Conservation (phyloP, 2,329 filamentous ascomycete genomes). For the Phialophora expanda region DNA sequence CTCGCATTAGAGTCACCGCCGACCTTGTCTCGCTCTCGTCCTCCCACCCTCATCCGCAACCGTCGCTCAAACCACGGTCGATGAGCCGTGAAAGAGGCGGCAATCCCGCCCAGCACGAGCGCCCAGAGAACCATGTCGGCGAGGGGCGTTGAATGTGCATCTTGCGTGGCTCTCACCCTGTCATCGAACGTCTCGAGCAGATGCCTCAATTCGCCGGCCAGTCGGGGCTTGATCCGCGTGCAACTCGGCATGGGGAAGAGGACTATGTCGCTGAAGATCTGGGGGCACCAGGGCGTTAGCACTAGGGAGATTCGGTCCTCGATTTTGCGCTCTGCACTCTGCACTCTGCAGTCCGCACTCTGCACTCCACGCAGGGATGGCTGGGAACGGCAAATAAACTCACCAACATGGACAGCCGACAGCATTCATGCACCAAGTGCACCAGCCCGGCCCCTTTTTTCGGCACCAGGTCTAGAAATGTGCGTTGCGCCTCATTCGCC, state of each 20-base stretch:
- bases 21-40: not conserved
- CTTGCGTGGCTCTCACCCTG: not conserved
- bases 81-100: conserved; percentile 4
- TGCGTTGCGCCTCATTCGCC: conserved; percentile 5
- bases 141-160: not conserved
- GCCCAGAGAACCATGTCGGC: conserved; percentile 5
- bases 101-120: conserved; percentile 9
- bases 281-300: not conserved
- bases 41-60: not conserved
- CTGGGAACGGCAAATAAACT: not conserved
- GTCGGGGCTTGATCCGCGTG: conserved; percentile 7
- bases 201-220: not conserved
- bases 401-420: not conserved
- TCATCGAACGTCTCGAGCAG: not conserved
- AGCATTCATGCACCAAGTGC: not conserved
- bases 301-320: not conserved
- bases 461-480: not conserved
- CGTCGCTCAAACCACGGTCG: conserved; percentile 4
- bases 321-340: not conserved
- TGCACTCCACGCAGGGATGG: not conserved
- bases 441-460: not conserved
- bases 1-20: not conserved
- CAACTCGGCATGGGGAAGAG: conserved; percentile 15
- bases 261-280: conserved; percentile 9
- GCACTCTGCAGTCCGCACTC: not conserved